Percentiles rank a stretch among this genome's conserved stretches.
These are phyloP conservation scores for Monosporascus sp. DNA, from an alignment of 2,329 filamentous ascomycete genomes.

Conservation along the genomic window DNA sequence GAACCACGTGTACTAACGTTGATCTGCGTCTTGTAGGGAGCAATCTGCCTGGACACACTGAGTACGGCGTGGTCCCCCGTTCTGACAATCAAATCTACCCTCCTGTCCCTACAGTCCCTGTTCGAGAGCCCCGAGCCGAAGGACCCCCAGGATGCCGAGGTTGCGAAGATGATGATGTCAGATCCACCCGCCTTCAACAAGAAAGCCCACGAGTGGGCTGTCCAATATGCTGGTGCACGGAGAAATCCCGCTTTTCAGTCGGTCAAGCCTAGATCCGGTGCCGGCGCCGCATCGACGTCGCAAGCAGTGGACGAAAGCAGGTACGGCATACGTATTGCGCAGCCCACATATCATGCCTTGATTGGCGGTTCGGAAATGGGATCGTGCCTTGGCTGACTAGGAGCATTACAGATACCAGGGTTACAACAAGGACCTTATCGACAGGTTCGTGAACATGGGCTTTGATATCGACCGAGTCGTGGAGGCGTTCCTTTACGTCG, in stretches of 20 bases:
- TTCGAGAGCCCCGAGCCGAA: slow-evolving; percentile 92
- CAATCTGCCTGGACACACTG: slow-evolving; percentile 93
- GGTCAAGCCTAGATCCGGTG: slow-evolving; percentile 19
- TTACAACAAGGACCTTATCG: slow-evolving; percentile 78
- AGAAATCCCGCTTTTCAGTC: slow-evolving; percentile 23
- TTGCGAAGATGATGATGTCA: slow-evolving; percentile 81
- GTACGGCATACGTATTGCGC: slow-evolving; percentile 17
- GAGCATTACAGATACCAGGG: slow-evolving; percentile 64
- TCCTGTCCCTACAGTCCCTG: slow-evolving; percentile 88
- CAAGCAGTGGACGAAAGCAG: slow-evolving; percentile 51
- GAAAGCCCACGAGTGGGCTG: slow-evolving; percentile 86
- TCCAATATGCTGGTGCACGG: slow-evolving; percentile 75
- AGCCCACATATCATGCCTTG: neutral
- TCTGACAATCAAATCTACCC: slow-evolving; percentile 89
- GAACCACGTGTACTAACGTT: neutral
- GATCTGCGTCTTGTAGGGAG: slow-evolving; percentile 55
- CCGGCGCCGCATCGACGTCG: slow-evolving; percentile 34
- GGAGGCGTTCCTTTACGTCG: slow-evolving; percentile 72
- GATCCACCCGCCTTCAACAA: slow-evolving; percentile 74
- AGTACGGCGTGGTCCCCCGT: slow-evolving; percentile 90
- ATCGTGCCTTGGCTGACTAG: neutral
- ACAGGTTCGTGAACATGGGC: slow-evolving; percentile 84
- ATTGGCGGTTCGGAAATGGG: too few species aligned
- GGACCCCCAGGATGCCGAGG: slow-evolving; percentile 94
- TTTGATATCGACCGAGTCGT: slow-evolving; percentile 87